Base-by-base conservation (phyloP, 768 basidiomycete genomes). In the Xanthoconium stramineum region DNA sequence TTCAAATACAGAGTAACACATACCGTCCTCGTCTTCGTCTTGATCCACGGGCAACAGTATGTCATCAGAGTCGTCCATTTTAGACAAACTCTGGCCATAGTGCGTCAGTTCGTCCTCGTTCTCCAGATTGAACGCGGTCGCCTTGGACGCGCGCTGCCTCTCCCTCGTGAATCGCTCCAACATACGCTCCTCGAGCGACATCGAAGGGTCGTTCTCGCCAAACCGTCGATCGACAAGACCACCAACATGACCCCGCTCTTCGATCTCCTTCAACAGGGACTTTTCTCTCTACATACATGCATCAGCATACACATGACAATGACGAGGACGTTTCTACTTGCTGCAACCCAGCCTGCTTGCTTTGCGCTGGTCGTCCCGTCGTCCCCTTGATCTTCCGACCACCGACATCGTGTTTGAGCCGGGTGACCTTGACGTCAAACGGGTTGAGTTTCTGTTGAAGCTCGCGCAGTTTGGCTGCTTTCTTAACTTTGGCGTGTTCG, bases 101-200 rank as follows among this genome's bases (percentile, higher is more conserved):
- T 95, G 92, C 2, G 92, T 94, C 55, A 95, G 79, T 44, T 96
- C 91, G 49, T 90, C 89, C 61, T 94, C 94, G 58, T 91, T 91
- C 56, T 94, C 94, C 37, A 98, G 78, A 65, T 95, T 94, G 80
- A 97, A 98, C 13, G 83, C 78, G 10, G 76, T 78, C 40, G 87
- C 85, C 72, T 87, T 91, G 35, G 88, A 86, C 10, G 84, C 72
- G 19, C 88, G 80, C 68, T 95, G 91, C 57, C 93, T 78, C 72
- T 98, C 95, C 61, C 81, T 81, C 11, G 95, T 98, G 70, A 98
- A 98, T 32, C 97, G 88, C 72, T 96, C 94, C 37, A 98, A 79
- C 88, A 98, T 98, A 58, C 94, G 88, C 61, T 98, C 96, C 70
- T 99, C 97, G 33, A 94, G 77, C n/a, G 90, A 87, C 82, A 98